phyloP scores from a whole-genome alignment of 805 yeast genomes.

The Brettanomyces bruxellensis region DNA sequence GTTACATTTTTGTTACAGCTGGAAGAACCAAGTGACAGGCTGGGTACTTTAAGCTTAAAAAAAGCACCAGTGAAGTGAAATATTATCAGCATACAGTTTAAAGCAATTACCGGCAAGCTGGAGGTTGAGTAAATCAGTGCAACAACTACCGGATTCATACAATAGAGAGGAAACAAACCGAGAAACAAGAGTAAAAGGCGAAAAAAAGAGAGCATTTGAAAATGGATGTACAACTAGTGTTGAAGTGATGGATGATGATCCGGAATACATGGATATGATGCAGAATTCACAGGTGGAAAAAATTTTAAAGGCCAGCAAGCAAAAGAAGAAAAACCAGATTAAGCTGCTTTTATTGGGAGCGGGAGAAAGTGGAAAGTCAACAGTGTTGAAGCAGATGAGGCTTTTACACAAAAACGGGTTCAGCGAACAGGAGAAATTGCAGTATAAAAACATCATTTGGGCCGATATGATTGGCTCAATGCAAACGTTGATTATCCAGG shows the following conservation, averaged over 20 bases:
- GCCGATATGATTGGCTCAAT: conserved; percentile 81
- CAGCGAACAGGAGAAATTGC: conserved; percentile 64
- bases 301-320: conserved; percentile 42
- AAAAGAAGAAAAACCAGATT: conserved; percentile 47
- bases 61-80: too few species aligned
- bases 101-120: too few species aligned
- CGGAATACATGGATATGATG: conserved; percentile 41
- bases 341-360: conserved; percentile 81
- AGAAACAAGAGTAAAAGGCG: too few species aligned
- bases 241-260: conserved; percentile 30
- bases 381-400: conserved; percentile 83
- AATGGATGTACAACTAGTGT: conserved; percentile 67
- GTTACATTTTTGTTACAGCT: too few species aligned
- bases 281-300: conserved; percentile 40
- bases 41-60: too few species aligned
- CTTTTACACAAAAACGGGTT: conserved; percentile 83
- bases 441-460: conserved; percentile 87
- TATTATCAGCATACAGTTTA: too few species aligned
- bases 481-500: conserved; percentile 70
- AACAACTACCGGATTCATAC: too few species aligned
- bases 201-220: not conserved
- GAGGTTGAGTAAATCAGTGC: too few species aligned
- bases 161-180: too few species aligned
- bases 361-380: conserved; percentile 92
- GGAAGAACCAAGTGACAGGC: too few species aligned